Evolutionary conservation across 306 rosid genomes (phyloP), one percentile per base, ranked within the genome.

Genomic region (Acacia crassicarpa): DNA sequence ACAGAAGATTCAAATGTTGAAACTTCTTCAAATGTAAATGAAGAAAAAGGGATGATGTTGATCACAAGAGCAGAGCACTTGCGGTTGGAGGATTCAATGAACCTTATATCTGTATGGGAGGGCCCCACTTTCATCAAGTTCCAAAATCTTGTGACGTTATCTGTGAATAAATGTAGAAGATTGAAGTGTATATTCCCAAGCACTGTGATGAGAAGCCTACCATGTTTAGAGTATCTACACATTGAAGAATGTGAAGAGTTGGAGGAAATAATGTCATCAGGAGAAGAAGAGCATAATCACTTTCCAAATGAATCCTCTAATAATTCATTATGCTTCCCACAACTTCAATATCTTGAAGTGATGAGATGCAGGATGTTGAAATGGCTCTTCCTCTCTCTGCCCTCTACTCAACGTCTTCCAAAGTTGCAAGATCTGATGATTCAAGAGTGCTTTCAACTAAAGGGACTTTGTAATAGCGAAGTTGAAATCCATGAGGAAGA

Each of bases 271-370:
- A 54, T 54, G 10, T 16, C 9, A 53, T 45, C 51, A 45, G 51
- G 13, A 56, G 63, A 43, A 43, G 13, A 44, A 44, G 12, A 44
- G 12, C 46, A 56, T 2, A 25, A n/a, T 20, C 30, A n/a, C 63
- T 54, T 54, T 20, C 25, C 25, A 20, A 20, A 30, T 30, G 32
- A 30, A 30, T 30, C 32, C 32, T 30, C 32, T 30, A 30, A 19
- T 54, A 9, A 19, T 51, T 51, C 56, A 2, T 16, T 51, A 3
- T 51, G 56, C 56, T 51, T 51, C 9, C 56, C 56, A 51, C 2
- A 16, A 17, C 56, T 51, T 16, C 0, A 17, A 0, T 0, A 0
- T 4, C 65, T 58, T 58, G 0, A 0, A 2, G 32, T 22, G 2
- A 0, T 0, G 1, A 10, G 32, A 22, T 59, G 66, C 15, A 59